A percentile compares a stretch with the other conserved stretches of the same genome.
These are phyloP conservation scores for Ogataea pignaliae DNA, from an alignment of 805 yeast species.

Conservation along the genomic window DNA sequence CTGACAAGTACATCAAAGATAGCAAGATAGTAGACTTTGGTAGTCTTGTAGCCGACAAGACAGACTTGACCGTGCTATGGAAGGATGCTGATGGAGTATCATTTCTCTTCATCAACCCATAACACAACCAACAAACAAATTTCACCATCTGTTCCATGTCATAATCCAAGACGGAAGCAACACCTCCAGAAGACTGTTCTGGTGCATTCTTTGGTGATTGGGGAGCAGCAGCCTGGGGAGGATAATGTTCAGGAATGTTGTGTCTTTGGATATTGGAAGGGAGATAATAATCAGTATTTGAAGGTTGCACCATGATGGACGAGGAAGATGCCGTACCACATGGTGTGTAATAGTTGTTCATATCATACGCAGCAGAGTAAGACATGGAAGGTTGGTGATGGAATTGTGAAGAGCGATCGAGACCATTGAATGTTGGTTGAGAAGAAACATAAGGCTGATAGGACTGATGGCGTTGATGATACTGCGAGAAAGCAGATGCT, in stretches of 20 bases:
- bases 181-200: slow-evolving; percentile 57
- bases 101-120: slow-evolving; percentile 57
- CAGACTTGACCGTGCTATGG: slow-evolving; percentile 56
- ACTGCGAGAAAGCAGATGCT: slow-evolving; percentile 10
- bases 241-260: neutral
- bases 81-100: slow-evolving; percentile 45
- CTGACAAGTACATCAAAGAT: slow-evolving; percentile 74
- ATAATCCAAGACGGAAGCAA: slow-evolving; percentile 72
- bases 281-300: slow-evolving; percentile 6
- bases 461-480: slow-evolving; percentile 19
- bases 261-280: slow-evolving; percentile 4
- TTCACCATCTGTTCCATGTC: slow-evolving; percentile 74
- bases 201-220: slow-evolving; percentile 5
- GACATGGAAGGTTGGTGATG: slow-evolving; percentile 20
- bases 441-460: slow-evolving; percentile 13
- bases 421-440: slow-evolving; percentile 4
- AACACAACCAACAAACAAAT: slow-evolving; percentile 71
- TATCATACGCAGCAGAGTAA: slow-evolving; percentile 15
- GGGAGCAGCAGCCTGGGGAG: slow-evolving; percentile 1
- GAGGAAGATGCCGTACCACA: neutral
- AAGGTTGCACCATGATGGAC: neutral
- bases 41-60: slow-evolving; percentile 80
- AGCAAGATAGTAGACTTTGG: slow-evolving; percentile 78
- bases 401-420: slow-evolving; percentile 1
- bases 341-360: slow-evolving; percentile 9